Conservation (phyloP, 2,329 filamentous ascomycete genomes). For the Aspergillus sp. region DNA sequence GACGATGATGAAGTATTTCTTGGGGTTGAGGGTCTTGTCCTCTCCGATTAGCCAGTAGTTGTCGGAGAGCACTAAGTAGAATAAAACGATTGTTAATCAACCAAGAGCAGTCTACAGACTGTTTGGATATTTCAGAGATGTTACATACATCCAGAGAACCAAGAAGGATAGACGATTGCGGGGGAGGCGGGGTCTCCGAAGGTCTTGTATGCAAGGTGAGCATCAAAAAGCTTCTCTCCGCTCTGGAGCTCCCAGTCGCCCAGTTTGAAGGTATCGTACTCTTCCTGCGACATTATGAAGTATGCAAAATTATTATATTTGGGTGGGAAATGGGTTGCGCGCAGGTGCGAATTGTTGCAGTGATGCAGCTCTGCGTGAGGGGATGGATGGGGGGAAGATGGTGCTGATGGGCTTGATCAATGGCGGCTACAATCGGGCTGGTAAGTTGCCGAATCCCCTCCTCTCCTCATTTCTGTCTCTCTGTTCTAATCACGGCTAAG, state of each 20-base stretch:
- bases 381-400: not conserved
- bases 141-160: constrained; percentile 65
- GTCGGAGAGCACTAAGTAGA: constrained; percentile 57
- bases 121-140: not conserved
- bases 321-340: no score
- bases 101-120: not conserved
- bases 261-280: constrained; percentile 58
- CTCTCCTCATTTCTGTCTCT: no score
- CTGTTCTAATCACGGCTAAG: no score
- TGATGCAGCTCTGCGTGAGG: not conserved
- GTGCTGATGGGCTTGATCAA: not conserved
- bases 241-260: constrained; percentile 69
- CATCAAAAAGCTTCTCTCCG: constrained; percentile 62
- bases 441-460: no score
- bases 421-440: not conserved
- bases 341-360: not conserved
- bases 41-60: constrained; percentile 74
- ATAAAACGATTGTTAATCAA: not conserved
- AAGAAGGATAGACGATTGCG: constrained; percentile 73
- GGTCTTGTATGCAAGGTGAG: constrained; percentile 75
- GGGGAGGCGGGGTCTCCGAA: constrained; percentile 65
- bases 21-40: constrained; percentile 65
- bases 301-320: no score
- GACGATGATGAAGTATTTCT: constrained; percentile 68
- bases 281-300: constrained; percentile 20